Conservation (phyloP, 345 rosid species). For the Cochlearia excelsa region DNA sequence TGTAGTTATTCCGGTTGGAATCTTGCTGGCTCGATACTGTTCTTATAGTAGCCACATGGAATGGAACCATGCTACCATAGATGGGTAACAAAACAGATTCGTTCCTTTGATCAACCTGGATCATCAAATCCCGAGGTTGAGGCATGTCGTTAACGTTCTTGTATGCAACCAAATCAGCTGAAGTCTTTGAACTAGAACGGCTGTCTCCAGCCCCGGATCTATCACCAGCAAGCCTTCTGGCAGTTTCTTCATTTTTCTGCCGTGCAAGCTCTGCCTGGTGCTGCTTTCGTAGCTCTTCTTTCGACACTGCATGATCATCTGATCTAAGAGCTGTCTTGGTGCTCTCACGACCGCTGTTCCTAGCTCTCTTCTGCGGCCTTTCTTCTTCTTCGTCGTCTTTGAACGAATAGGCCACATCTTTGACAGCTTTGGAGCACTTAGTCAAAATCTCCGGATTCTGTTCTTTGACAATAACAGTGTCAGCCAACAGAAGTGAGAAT, state of each 20-base stretch:
- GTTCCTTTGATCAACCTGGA: conserved; percentile 82
- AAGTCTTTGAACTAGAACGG: conserved; percentile 53
- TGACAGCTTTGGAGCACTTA: conserved; percentile 69
- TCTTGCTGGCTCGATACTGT: conserved; percentile 92
- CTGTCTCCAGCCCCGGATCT: conserved; percentile 56
- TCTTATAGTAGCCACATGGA: conserved; percentile 85
- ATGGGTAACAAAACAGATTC: conserved; percentile 85
- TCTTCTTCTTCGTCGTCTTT: conserved; percentile 87
- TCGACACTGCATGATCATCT: conserved; percentile 81
- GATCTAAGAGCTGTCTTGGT: conserved; percentile 86
- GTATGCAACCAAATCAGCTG: conserved; percentile 75
- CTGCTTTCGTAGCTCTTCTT: conserved; percentile 94
- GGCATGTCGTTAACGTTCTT: conserved; percentile 85
- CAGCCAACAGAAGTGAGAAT: conserved; percentile 78
- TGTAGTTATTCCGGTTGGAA: conserved; percentile 72
- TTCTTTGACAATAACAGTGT: conserved; percentile 74
- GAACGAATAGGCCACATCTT: conserved; percentile 86
- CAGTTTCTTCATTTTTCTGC: conserved; percentile 96
- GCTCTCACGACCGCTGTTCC: conserved; percentile 42
- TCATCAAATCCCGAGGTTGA: conserved; percentile 67
- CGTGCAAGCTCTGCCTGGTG: conserved; percentile 98
- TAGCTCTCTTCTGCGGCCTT: conserved; percentile 40
- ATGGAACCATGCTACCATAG: conserved; percentile 85
- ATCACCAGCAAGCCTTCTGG: conserved; percentile 87
- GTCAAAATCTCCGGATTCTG: conserved; percentile 59